Conservation (phyloP, 1,284 basidiomycete genomes). For the Ganoderma lingzhi region DNA sequence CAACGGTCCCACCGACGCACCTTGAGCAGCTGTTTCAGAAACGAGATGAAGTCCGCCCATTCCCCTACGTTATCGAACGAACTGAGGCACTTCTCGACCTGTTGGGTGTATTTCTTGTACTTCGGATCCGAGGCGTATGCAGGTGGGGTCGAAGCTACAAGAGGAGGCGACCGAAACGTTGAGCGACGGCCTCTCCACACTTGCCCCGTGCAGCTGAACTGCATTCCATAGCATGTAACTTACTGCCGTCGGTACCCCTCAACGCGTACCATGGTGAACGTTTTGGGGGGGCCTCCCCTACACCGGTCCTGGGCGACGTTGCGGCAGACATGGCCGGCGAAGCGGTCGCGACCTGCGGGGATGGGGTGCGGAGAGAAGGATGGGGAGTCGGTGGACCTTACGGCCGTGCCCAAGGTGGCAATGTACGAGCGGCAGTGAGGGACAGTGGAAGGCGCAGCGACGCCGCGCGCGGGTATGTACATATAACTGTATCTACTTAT, state of each 20-base stretch:
- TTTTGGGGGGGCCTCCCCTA: slow-evolving; percentile 22
- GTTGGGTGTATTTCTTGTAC: slow-evolving; percentile 93
- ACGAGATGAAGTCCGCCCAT: slow-evolving; percentile 99
- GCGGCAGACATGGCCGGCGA: slow-evolving; percentile 30
- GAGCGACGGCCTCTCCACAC: neutral
- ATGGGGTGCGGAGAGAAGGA: slow-evolving; percentile 1
- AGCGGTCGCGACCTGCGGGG: slow-evolving; percentile 3
- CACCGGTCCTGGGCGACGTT: slow-evolving; percentile 29
- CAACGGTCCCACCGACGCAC: slow-evolving; percentile 41
- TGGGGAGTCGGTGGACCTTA: slow-evolving; percentile 2
- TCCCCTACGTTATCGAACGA: slow-evolving; percentile 97
- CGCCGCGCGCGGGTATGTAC: slow-evolving; percentile 4
- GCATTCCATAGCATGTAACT: slow-evolving; percentile 12
- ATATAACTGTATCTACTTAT: neutral
- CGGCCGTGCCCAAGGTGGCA: slow-evolving; percentile 8
- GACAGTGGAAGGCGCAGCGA: neutral
- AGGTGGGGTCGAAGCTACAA: slow-evolving; percentile 42
- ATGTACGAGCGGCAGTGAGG: slow-evolving; percentile 1
- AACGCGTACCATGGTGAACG: slow-evolving; percentile 32
- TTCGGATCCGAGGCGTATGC: slow-evolving; percentile 84
- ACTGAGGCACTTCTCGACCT: slow-evolving; percentile 92
- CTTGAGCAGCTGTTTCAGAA: slow-evolving; percentile 95
- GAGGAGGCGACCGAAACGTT: neutral
- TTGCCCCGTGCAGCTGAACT: neutral
- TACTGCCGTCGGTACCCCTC: slow-evolving; percentile 33